These are phyloP conservation scores for Stachybotrys elegans DNA, from an alignment of 2,329 filamentous ascomycete genomes.

Conservation along the genomic window DNA sequence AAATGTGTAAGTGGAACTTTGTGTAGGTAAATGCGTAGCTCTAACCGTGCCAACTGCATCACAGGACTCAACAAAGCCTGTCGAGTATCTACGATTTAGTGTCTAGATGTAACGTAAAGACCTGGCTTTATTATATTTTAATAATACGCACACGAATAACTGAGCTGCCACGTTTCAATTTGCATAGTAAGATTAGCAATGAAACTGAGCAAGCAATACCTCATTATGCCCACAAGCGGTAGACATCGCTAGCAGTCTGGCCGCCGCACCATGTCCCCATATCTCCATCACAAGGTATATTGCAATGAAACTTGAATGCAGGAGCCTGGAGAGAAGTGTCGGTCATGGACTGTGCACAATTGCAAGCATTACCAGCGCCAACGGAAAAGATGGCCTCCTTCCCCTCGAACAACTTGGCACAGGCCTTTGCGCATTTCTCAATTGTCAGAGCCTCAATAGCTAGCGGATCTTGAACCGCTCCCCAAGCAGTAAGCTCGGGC, in stretches of 20 bases:
- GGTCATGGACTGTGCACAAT: not conserved
- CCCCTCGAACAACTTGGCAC: not conserved
- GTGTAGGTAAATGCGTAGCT: too few species aligned
- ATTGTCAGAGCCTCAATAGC: not conserved
- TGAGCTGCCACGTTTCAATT: not conserved
- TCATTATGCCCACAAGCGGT: not conserved
- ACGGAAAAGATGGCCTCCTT: not conserved
- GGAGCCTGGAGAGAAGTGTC: not conserved
- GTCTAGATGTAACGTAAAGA: too few species aligned
- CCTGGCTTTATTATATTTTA: not conserved
- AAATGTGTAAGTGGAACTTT: too few species aligned
- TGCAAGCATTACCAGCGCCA: not conserved
- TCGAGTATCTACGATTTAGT: too few species aligned
- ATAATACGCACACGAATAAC: not conserved
- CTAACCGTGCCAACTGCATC: too few species aligned
- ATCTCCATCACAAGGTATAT: not conserved
- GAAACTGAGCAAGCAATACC: not conserved
- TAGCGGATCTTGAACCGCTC: not conserved
- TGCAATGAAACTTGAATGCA: not conserved
- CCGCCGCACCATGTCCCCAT: not conserved
- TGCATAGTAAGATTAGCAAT: not conserved
- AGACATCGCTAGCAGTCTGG: not conserved
- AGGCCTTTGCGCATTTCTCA: not conserved
- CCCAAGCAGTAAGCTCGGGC: not conserved
- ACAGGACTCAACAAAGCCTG: too few species aligned